These are phyloP conservation scores for Xylariaceae sp. DNA, from an alignment of 2,329 filamentous ascomycete genomes.

Conservation along the genomic window DNA sequence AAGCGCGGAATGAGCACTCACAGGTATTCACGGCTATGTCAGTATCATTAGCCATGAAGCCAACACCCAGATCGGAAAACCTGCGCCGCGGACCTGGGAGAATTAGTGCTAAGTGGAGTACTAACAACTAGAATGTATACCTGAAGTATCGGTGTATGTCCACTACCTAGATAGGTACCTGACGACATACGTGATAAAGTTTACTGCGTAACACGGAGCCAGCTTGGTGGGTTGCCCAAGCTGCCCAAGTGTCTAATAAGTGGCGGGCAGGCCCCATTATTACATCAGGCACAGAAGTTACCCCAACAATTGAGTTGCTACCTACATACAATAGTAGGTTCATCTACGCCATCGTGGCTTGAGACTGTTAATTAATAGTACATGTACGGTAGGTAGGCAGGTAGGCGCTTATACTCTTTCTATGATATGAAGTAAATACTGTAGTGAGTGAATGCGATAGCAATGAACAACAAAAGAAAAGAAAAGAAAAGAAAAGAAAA, in stretches of 20 bases:
- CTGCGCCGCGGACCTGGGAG: background rate
- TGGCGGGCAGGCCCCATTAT: background rate
- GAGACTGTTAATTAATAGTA: background rate
- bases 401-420: slow-evolving; percentile 1
- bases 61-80: background rate
- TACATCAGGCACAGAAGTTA: slow-evolving; percentile 12
- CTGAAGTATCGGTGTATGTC: too few species aligned
- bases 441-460: background rate
- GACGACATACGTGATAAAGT: too few species aligned
- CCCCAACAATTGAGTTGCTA: slow-evolving; percentile 40
- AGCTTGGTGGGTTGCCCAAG: background rate
- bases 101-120: background rate
- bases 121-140: too few species aligned
- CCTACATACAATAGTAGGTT: too few species aligned
- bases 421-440: background rate
- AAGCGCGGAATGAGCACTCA: background rate
- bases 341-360: slow-evolving; percentile 9
- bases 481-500: background rate
- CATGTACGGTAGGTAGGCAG: too few species aligned
- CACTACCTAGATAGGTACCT: too few species aligned
- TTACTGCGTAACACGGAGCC: background rate
- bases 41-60: background rate
- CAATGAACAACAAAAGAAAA: background rate
- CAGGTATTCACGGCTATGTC: background rate
- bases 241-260: background rate